Conservation (phyloP, 495 filamentous ascomycete species). For the Podospora appendiculata region DNA sequence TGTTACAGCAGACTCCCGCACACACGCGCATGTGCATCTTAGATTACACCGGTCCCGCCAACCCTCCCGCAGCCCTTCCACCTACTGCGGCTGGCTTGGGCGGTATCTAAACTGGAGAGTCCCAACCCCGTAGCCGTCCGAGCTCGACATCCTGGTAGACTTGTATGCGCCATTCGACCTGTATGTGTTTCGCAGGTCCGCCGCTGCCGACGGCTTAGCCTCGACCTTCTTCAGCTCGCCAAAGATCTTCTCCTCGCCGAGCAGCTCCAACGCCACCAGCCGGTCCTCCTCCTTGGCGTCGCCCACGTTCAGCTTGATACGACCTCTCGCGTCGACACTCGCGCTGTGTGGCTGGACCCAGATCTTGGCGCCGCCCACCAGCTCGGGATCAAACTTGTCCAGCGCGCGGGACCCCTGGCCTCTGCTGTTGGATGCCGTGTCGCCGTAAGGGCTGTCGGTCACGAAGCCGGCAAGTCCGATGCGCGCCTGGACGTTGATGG, state of each 20-base stretch:
- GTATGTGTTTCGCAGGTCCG: too few species aligned
- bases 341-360: constrained; percentile 52
- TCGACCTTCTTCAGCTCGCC: constrained; percentile 4
- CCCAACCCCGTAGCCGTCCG: too few species aligned
- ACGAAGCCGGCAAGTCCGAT: constrained; percentile 46
- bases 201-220: not conserved
- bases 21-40: too few species aligned
- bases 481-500: constrained; percentile 1
- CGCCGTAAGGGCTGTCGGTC: constrained; percentile 18
- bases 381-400: constrained; percentile 46
- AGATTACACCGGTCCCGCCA: too few species aligned
- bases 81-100: too few species aligned
- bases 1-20: too few species aligned
- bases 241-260: constrained; percentile 26
- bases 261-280: constrained; percentile 43
- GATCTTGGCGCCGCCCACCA: constrained; percentile 58
- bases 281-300: constrained; percentile 37
- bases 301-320: constrained; percentile 42
- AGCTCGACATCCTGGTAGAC: too few species aligned
- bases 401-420: constrained; percentile 23
- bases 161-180: too few species aligned
- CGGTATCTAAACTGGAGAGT: too few species aligned
- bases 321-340: constrained; percentile 51
- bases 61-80: too few species aligned
- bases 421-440: constrained; percentile 20